These are phyloP conservation scores for Chaetothyriales sp. DNA, from an alignment of 2,329 filamentous ascomycete species.

Conservation along the genomic window DNA sequence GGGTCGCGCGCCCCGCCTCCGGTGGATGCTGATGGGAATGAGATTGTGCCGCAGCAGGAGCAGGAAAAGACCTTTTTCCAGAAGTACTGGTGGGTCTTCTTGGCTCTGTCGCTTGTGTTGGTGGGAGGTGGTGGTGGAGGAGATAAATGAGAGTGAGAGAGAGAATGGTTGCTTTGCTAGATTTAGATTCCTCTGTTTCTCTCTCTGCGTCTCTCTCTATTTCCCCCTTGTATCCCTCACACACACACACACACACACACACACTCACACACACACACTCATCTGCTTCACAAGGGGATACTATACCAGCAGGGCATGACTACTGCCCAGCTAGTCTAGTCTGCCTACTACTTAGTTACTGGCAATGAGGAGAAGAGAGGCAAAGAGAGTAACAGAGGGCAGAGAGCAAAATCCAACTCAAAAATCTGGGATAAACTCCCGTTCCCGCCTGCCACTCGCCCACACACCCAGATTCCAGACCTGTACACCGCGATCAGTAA, in stretches of 20 bases:
- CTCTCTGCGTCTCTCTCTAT: too few relatives aligned
- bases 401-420: background rate
- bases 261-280: too few relatives aligned
- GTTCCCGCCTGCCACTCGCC: constrained; percentile 16
- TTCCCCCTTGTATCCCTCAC: too few relatives aligned
- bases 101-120: constrained; percentile 27
- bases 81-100: constrained; percentile 35
- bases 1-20: constrained; percentile 26
- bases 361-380: too few relatives aligned
- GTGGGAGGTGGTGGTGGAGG: constrained; percentile 28
- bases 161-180: background rate
- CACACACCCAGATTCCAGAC: constrained; percentile 23
- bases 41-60: constrained; percentile 20
- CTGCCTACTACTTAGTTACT: too few relatives aligned
- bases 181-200: background rate
- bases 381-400: background rate
- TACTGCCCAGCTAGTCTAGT: too few relatives aligned
- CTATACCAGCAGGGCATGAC: too few relatives aligned
- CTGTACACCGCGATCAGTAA: constrained; percentile 30
- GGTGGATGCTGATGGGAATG: constrained; percentile 23
- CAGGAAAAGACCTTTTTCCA: constrained; percentile 32
- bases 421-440: background rate
- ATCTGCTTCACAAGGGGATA: too few relatives aligned
- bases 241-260: too few relatives aligned
- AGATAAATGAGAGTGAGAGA: constrained; percentile 7